These are phyloP conservation scores for Fraxinus nigra DNA, from an alignment of 305 asterid genomes.

Conservation along the genomic window DNA sequence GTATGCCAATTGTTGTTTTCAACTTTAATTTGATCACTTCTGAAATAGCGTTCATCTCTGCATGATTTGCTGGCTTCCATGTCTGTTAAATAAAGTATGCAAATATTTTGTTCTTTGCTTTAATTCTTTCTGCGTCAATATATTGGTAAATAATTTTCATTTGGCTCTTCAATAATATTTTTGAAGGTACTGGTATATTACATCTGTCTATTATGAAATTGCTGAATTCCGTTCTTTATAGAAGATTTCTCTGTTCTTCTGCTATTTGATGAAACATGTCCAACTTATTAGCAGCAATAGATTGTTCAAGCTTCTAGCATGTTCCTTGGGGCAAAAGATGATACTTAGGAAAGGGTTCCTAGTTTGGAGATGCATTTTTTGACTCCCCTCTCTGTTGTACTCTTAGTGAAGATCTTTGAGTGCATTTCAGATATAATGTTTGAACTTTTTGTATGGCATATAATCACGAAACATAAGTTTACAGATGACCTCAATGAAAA, in stretches of 20 bases:
- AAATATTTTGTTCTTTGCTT: neutral
- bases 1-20: neutral
- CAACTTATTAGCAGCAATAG: neutral
- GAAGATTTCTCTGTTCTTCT: neutral
- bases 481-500: neutral
- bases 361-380: neutral
- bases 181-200: neutral
- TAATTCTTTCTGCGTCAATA: neutral
- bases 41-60: neutral
- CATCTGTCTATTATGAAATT: neutral
- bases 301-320: neutral
- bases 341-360: neutral
- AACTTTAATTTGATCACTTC: neutral
- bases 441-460: neutral
- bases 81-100: neutral
- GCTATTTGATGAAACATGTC: neutral
- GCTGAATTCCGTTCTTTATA: neutral
- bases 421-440: neutral
- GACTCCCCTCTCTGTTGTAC: neutral
- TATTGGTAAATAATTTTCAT: neutral
- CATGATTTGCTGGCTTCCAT: neutral
- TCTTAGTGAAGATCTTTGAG: neutral
- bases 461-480: neutral
- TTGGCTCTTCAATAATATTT: neutral
- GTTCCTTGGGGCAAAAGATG: neutral